Evolutionary conservation across 352 stramenopile genomes (phyloP).

Genomic region (Saprolegnia diclina): DNA sequence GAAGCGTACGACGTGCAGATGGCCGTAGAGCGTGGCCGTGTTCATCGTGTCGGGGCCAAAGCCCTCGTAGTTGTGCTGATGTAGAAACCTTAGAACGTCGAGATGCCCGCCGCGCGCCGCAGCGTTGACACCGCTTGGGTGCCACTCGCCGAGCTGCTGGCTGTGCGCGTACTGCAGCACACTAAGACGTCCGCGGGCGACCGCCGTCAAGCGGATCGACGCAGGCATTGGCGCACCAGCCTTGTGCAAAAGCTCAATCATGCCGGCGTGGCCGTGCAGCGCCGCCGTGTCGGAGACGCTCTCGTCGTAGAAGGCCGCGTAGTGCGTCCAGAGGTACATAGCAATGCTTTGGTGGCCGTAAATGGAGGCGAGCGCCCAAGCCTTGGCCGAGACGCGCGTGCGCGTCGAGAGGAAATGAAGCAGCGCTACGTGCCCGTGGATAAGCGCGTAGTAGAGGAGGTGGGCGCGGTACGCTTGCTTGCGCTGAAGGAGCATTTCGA

Average conservation of each 20-base stretch:
- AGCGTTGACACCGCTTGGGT: neutral
- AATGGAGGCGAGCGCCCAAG: neutral
- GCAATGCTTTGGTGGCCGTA: neutral
- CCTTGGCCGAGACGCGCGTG: neutral
- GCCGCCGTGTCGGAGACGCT: neutral
- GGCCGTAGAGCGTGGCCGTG: conserved; percentile 6
- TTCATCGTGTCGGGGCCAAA: conserved; percentile 9
- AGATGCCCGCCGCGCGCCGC: neutral
- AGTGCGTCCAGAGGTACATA: neutral
- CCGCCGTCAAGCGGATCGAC: neutral
- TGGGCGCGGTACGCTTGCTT: neutral
- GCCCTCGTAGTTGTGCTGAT: neutral
- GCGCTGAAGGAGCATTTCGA: neutral
- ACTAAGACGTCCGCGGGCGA: neutral
- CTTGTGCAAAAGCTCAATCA: neutral
- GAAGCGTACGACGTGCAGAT: conserved; percentile 18
- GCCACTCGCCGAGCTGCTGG: neutral
- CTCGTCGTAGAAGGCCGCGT: neutral
- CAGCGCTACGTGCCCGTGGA: neutral
- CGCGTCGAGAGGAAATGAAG: neutral
- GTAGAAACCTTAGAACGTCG: neutral
- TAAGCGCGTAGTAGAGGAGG: neutral
- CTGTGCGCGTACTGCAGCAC: neutral
- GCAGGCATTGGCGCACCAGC: neutral
- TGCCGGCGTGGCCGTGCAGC: neutral